Percentiles rank a stretch among this genome's conserved stretches.
phyloP scores from a whole-genome alignment of 148 eudicot genomes.

The Euryodendron excelsum region DNA sequence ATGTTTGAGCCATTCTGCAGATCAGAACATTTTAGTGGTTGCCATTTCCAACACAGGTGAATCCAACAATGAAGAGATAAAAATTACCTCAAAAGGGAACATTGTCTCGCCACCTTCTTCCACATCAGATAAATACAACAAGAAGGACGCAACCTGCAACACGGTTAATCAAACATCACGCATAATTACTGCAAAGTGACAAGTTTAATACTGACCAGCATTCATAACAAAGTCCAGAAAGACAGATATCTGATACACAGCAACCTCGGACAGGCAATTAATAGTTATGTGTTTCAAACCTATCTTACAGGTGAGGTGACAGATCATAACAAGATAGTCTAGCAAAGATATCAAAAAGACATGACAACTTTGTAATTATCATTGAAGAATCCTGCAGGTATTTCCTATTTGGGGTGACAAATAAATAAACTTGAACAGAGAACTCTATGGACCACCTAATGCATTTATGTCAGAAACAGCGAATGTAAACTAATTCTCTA shows the following conservation, averaged over 20 bases:
- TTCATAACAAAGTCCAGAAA: background rate
- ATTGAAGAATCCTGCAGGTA: background rate
- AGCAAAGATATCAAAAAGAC: background rate
- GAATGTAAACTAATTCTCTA: background rate
- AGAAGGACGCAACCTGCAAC: conserved; percentile 66
- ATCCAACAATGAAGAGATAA: background rate
- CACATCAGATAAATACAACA: conserved; percentile 68
- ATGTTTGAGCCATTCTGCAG: conserved; percentile 52
- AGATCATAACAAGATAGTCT: conserved; percentile 6
- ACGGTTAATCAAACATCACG: conserved; percentile 1
- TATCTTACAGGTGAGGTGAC: background rate
- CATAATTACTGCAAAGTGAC: background rate
- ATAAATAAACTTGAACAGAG: background rate
- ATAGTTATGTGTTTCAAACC: background rate
- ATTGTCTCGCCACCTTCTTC: conserved; percentile 85
- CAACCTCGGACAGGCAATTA: background rate
- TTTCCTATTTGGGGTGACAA: background rate
- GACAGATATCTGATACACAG: background rate
- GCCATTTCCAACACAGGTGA: background rate
- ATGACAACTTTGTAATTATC: no score
- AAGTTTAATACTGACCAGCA: conserved; percentile 3
- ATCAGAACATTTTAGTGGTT: background rate
- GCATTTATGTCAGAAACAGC: background rate
- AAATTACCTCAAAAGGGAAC: conserved; percentile 67
- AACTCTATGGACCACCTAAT: no score